A percentile compares a stretch with the other conserved stretches of the same genome.
These are phyloP conservation scores for Lactifluus rugatus DNA, from an alignment of 768 basidiomycete species.

Conservation along the genomic window DNA sequence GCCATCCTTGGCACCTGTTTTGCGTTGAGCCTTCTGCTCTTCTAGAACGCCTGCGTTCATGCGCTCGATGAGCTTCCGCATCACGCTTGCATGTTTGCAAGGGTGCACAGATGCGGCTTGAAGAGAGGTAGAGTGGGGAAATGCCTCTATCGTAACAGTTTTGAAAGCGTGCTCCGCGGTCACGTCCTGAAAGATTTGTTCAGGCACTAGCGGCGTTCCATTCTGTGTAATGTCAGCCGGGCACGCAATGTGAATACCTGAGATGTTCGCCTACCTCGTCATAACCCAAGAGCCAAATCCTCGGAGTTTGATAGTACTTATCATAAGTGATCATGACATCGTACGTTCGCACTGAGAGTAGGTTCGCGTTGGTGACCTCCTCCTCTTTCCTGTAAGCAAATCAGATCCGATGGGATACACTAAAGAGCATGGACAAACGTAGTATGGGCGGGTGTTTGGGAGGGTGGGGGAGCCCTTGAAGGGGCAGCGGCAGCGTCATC, in stretches of 20 bases:
- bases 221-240: conserved; percentile 41
- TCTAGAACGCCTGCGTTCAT: conserved; percentile 88
- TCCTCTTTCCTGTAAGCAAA: conserved; percentile 35
- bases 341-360: conserved; percentile 94
- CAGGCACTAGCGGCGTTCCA: conserved; percentile 74
- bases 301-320: conserved; percentile 98
- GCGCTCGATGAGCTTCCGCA: conserved; percentile 99
- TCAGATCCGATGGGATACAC: not conserved
- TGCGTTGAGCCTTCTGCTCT: conserved; percentile 66
- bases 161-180: conserved; percentile 96
- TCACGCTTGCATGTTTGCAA: conserved; percentile 97
- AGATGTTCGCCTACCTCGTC: conserved; percentile 59
- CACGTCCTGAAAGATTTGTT: conserved; percentile 95
- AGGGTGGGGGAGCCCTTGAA: conserved; percentile 29
- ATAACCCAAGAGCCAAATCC: conserved; percentile 96
- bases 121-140: conserved; percentile 84
- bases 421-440: conserved; percentile 33
- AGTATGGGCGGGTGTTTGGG: conserved; percentile 34
- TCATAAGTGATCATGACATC: conserved; percentile 99
- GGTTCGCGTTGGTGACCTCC: conserved; percentile 66
- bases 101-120: conserved; percentile 93
- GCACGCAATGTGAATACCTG: not conserved
- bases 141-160: conserved; percentile 96
- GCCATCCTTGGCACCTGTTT: conserved; percentile 37
- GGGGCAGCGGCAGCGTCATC: conserved; percentile 78